phyloP scores from a whole-genome alignment of 257 asterid genomes.

The Leonotis leonurus region DNA sequence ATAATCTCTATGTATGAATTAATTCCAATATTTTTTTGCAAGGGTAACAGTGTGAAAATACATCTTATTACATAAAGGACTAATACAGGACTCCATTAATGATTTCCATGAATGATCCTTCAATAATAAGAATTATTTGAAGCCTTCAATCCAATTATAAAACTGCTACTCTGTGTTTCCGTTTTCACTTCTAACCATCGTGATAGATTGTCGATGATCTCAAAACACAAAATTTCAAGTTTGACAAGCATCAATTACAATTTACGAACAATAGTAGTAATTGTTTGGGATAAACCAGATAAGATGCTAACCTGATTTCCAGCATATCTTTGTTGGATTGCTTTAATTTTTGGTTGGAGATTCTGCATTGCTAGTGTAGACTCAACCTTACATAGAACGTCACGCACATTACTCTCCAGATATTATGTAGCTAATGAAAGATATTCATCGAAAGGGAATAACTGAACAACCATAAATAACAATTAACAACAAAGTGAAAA shows the following conservation, averaged over 20 bases:
- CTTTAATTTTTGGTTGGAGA: conserved; percentile 98
- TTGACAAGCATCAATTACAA: background rate
- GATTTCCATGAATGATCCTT: conserved; percentile 9
- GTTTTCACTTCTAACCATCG: background rate
- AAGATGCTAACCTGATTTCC: conserved; percentile 77
- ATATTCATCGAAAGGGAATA: conserved; percentile 11
- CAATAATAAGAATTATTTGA: background rate
- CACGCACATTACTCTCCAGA: conserved; percentile 8
- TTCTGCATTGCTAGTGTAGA: conserved; percentile 98
- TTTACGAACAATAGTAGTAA: background rate
- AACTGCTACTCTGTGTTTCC: background rate
- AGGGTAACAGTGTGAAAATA: background rate
- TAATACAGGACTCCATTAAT: background rate
- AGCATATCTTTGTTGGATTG: conserved; percentile 92
- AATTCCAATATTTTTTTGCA: background rate
- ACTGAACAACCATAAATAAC: too few relatives aligned
- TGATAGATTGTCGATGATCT: background rate
- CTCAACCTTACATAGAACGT: conserved; percentile 58
- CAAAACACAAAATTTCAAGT: conserved; percentile 6
- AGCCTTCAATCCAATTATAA: conserved; percentile 6
- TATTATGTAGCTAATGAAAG: conserved; percentile 7
- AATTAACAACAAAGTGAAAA: background rate
- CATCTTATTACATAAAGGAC: background rate
- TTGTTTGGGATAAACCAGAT: background rate
- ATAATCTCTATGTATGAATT: conserved; percentile 4